Base-by-base conservation (phyloP, 2,329 filamentous ascomycete genomes). In the Cytospora piceae region DNA sequence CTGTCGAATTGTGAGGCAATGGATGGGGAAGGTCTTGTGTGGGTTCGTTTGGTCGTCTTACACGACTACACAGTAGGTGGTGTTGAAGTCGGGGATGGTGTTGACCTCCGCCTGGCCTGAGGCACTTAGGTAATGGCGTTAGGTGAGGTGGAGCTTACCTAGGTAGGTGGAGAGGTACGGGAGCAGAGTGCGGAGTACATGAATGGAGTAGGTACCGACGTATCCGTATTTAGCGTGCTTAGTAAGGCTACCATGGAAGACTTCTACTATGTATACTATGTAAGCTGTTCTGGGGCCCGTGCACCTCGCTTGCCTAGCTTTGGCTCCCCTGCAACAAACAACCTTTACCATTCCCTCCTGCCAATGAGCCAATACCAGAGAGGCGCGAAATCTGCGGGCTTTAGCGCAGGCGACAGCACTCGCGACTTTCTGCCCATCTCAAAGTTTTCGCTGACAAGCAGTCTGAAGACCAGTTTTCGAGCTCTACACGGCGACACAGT, bases 401-500 rank as follows among this genome's bases (percentile, higher is more conserved):
- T 75, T 73, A 66, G 63, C 61, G 54, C 54, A 67, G 63, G 51
- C 63, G 63, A 61, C 52, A 46, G 46, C 34, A 56, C 73, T 72
- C 46, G 52, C 39, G 70, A 72, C 72, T 71, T 74, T 76, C 76
- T 72, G 77, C 76, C 46, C 75, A 76, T 76, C 76, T 72, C 68
- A 75, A 76, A 74, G 73, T 81, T 85, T 84, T 80, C 80, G 82
- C 83, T 81, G 81, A 80, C 75, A 76, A 82, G 74, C 70, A 71
- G 74, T 70, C 70, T 77, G 81, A 81, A 72, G 71, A 69, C 71
- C 71, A 75, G 77, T 74, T 77, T 80, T 79, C 78, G 72, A 76
- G 79, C 78, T 77, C 72, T 76, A 78, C 76, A 78, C 74, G 75
- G 75, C 80, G 77, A 75, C 77, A 77, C 75, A 80, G 77, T 77